Conservation (phyloP, 257 asterid genomes). For the Linaria vulgaris region DNA sequence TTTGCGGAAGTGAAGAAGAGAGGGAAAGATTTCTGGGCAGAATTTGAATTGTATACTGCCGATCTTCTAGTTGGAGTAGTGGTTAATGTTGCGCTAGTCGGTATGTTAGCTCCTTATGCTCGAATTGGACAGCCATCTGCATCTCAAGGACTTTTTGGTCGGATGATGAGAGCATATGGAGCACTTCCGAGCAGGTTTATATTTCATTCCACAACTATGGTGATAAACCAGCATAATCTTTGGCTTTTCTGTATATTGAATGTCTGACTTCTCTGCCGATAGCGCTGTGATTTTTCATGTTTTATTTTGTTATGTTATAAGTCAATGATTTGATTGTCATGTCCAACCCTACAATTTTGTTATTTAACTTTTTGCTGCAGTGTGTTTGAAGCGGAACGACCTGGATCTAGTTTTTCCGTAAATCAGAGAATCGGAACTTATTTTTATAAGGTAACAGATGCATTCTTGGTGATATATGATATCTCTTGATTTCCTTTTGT, state of each 20-base stretch:
- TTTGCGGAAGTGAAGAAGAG: constrained; percentile 96
- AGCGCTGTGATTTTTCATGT: too few relatives aligned
- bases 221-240: not conserved
- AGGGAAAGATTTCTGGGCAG: constrained; percentile 97
- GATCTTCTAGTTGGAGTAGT: constrained; percentile 93
- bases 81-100: constrained; percentile 95
- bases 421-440: constrained; percentile 87
- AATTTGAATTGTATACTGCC: constrained; percentile 86
- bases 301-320: too few relatives aligned
- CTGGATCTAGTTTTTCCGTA: constrained; percentile 70
- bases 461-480: not conserved
- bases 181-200: constrained; percentile 98
- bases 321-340: not conserved
- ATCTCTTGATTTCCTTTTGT: not conserved
- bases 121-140: constrained; percentile 70
- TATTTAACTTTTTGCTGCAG: constrained; percentile 38
- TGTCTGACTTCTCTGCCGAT: too few relatives aligned
- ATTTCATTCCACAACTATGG: not conserved
- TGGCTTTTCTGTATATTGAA: too few relatives aligned
- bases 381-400: constrained; percentile 93
- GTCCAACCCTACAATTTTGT: not conserved
- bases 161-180: constrained; percentile 64
- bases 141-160: constrained; percentile 70
- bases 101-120: constrained; percentile 94
- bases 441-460: constrained; percentile 67